Conservation (phyloP, 73 alveolate species). For the Tetrahymena borealis region DNA sequence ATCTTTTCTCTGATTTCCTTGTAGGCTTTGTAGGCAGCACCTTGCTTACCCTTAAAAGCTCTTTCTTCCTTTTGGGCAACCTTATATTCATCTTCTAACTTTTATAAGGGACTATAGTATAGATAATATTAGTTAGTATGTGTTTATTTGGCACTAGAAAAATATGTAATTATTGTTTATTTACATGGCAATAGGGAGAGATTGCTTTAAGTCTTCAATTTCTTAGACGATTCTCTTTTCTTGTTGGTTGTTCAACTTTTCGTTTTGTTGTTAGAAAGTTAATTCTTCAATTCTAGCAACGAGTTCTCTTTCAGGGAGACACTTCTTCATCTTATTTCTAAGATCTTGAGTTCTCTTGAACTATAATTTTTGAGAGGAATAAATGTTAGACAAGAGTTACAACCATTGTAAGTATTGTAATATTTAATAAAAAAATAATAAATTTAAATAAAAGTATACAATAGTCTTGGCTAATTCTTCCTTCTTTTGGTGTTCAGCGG, state of each 20-base stretch:
- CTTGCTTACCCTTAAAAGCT: not conserved
- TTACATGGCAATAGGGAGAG: not conserved
- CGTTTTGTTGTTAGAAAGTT: not conserved
- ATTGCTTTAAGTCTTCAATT: not conserved
- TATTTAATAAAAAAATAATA: too few relatives aligned
- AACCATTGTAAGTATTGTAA: too few relatives aligned
- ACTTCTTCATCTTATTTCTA: not conserved
- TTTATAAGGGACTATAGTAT: not conserved
- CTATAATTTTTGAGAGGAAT: not conserved
- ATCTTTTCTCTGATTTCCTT: not conserved
- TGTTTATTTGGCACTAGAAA: too few relatives aligned
- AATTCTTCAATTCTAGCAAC: not conserved
- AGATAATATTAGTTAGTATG: too few relatives aligned
- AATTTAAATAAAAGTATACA: not conserved
- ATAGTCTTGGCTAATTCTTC: not conserved
- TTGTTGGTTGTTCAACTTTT: not conserved
- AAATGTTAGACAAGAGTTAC: too few relatives aligned
- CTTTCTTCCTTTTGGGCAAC: not conserved
- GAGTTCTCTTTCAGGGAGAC: not conserved
- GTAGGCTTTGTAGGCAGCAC: not conserved
- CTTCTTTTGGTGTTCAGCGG: not conserved
- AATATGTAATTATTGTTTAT: not conserved
- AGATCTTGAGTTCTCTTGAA: not conserved
- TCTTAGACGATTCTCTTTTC: not conserved
- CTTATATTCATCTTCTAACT: not conserved